A percentile compares a stretch with the other conserved stretches of the same genome.
Conservation (phyloP, 331 rosid genomes). For the Rhamnella rubrinervis region DNA sequence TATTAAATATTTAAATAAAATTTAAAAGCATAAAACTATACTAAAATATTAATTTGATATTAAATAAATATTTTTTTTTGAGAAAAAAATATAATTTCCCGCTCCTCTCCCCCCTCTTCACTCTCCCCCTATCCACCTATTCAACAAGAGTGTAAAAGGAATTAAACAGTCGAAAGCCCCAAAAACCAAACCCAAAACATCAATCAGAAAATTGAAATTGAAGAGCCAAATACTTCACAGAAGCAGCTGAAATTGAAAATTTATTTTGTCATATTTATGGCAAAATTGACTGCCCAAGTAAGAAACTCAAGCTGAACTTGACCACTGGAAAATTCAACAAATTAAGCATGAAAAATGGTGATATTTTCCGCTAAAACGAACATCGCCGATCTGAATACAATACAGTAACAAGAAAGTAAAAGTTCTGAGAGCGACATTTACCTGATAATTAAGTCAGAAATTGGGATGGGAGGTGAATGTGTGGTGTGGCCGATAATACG, state of each 20-base stretch:
- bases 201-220: neutral
- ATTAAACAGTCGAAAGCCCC: constrained; percentile 15
- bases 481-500: constrained; percentile 37
- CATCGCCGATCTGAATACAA: constrained; percentile 31
- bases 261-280: neutral
- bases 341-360: neutral
- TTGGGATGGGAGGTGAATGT: neutral
- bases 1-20: too few species aligned
- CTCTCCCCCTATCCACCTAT: too few species aligned
- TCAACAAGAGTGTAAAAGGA: neutral
- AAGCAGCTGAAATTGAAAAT: constrained; percentile 1
- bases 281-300: neutral
- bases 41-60: too few species aligned
- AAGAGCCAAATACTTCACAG: neutral
- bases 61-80: too few species aligned
- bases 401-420: neutral
- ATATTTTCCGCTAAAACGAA: constrained; percentile 13
- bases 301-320: neutral
- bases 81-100: too few species aligned
- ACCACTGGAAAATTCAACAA: neutral
- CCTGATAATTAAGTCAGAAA: constrained; percentile 3
- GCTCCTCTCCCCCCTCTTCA: too few species aligned
- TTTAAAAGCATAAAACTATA: too few species aligned
- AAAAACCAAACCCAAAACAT: constrained; percentile 4
- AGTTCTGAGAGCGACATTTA: constrained; percentile 7